These are phyloP conservation scores for Gentiana macrophylla DNA, from an alignment of 257 asterid genomes.

Conservation along the genomic window DNA sequence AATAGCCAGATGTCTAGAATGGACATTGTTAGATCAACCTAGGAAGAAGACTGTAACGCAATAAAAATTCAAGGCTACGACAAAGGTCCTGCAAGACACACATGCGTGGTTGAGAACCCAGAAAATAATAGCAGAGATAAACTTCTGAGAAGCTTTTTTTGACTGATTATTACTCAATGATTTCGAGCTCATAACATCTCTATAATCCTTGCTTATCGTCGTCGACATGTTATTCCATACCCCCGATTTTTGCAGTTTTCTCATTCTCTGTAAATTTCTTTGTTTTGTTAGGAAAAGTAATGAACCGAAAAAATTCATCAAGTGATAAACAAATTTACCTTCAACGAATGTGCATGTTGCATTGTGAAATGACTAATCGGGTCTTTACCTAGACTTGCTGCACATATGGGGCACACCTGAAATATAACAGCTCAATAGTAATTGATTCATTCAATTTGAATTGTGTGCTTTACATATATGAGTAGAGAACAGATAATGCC, in stretches of 20 bases:
- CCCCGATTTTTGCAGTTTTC: conserved; percentile 43
- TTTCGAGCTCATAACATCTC: conserved; percentile 36
- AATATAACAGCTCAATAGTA: neutral
- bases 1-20: too few relatives aligned
- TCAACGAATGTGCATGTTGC: conserved; percentile 65
- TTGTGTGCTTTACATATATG: too few relatives aligned
- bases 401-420: conserved; percentile 90
- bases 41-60: too few relatives aligned
- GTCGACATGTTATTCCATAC: conserved; percentile 42
- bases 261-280: conserved; percentile 51
- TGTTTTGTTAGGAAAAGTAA: neutral
- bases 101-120: too few relatives aligned
- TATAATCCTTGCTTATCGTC: conserved; percentile 34
- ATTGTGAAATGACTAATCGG: conserved; percentile 48
- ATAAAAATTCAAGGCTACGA: too few relatives aligned
- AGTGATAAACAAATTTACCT: conserved; percentile 26
- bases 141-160: too few relatives aligned
- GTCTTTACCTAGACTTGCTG: conserved; percentile 69
- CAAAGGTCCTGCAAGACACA: too few relatives aligned
- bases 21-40: too few relatives aligned
- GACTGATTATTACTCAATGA: conserved; percentile 16
- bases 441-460: too few relatives aligned
- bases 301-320: neutral
- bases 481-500: too few relatives aligned
- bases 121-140: too few relatives aligned